Conservation (phyloP, 2,329 filamentous ascomycete species). For the Microcyclosporella mali region DNA sequence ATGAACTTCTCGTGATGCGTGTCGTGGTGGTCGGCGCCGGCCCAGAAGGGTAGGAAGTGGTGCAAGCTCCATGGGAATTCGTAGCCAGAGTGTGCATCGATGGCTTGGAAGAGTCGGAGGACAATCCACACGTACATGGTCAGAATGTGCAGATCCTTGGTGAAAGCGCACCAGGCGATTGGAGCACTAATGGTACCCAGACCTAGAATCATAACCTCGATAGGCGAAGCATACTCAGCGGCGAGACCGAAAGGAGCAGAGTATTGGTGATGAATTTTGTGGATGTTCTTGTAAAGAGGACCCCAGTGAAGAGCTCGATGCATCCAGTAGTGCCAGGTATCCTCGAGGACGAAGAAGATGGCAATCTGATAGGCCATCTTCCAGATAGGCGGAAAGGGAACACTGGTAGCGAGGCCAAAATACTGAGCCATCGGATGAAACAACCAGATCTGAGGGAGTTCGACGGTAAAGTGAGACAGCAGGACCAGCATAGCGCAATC, state of each 20-base stretch:
- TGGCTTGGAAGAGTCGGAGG: conserved; percentile 89
- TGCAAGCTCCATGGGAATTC: conserved; percentile 97
- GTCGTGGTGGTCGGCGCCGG: conserved; percentile 93
- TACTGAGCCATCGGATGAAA: conserved; percentile 96
- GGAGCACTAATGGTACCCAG: conserved; percentile 78
- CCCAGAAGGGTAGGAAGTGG: conserved; percentile 96
- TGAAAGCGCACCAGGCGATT: conserved; percentile 75
- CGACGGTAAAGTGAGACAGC: conserved; percentile 92
- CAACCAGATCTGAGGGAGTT: conserved; percentile 97
- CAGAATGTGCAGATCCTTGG: conserved; percentile 82
- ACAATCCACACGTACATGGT: conserved; percentile 99
- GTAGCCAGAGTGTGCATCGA: conserved; percentile 95
- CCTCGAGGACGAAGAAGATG: conserved; percentile 92
- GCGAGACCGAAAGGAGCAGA: conserved; percentile 94
- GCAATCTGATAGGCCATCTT: conserved; percentile 89
- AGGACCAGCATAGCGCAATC: conserved; percentile 89
- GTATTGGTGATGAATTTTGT: conserved; percentile 99
- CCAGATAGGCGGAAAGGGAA: conserved; percentile 78
- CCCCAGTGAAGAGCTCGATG: conserved; percentile 92
- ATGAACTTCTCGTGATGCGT: conserved; percentile 98
- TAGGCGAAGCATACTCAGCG: conserved; percentile 94
- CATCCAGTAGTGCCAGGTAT: conserved; percentile 97
- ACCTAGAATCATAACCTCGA: conserved; percentile 92
- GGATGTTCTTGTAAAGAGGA: conserved; percentile 89
- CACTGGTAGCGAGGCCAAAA: conserved; percentile 78